These are phyloP conservation scores for Thelonectria discophora DNA, from an alignment of 2,329 filamentous ascomycete species.

Conservation along the genomic window DNA sequence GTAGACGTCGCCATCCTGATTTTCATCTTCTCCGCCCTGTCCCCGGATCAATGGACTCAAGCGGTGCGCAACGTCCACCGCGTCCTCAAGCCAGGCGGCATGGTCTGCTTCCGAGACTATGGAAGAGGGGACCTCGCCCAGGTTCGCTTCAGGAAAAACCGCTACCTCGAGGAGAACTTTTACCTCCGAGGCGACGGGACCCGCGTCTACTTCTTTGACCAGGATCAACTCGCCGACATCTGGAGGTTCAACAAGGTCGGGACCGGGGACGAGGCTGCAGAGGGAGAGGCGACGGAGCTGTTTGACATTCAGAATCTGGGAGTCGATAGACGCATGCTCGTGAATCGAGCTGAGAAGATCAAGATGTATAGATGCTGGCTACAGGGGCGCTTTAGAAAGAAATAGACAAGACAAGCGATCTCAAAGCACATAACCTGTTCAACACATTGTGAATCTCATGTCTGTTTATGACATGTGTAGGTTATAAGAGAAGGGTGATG, in stretches of 20 bases:
- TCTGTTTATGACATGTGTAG: background rate
- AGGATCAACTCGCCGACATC: slow-evolving; percentile 80
- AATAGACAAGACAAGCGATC: slow-evolving; percentile 50
- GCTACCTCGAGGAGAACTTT: slow-evolving; percentile 96
- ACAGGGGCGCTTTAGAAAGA: slow-evolving; percentile 82
- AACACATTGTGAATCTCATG: background rate
- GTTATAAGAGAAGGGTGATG: too few species aligned
- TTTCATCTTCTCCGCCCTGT: slow-evolving; percentile 95
- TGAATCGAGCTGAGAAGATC: slow-evolving; percentile 87
- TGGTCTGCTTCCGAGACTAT: slow-evolving; percentile 95
- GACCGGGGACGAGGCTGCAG: slow-evolving; percentile 23
- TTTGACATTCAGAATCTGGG: slow-evolving; percentile 84
- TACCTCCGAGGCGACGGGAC: slow-evolving; percentile 96
- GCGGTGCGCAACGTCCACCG: slow-evolving; percentile 83
- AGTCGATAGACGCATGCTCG: slow-evolving; percentile 86
- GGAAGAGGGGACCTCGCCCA: slow-evolving; percentile 94
- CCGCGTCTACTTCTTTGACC: slow-evolving; percentile 96
- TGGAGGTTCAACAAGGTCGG: slow-evolving; percentile 66
- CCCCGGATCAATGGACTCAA: slow-evolving; percentile 83
- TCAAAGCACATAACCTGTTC: slow-evolving; percentile 9
- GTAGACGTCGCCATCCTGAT: slow-evolving; percentile 95
- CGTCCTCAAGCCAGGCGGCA: slow-evolving; percentile 89
- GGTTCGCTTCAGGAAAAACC: slow-evolving; percentile 94
- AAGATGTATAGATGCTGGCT: slow-evolving; percentile 99
- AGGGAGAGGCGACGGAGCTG: slow-evolving; percentile 28